These are phyloP conservation scores for Yarrowia keelungensis DNA, from an alignment of 805 yeast species.

Conservation along the genomic window DNA sequence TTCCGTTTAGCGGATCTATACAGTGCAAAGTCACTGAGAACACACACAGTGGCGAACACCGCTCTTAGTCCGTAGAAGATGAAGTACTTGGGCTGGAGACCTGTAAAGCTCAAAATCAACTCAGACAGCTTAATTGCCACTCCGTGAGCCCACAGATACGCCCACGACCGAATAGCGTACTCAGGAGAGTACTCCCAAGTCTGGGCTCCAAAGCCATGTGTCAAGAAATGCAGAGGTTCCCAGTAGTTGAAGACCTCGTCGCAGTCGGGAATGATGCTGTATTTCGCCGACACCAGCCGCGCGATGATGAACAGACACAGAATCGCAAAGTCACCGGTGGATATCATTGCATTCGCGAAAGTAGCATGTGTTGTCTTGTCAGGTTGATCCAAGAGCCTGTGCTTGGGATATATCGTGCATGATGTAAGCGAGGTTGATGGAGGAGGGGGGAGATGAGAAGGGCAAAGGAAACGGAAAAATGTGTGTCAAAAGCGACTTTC, in stretches of 20 bases:
- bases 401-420: slow-evolving; percentile 14
- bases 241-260: slow-evolving; percentile 93
- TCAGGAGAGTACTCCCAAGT: slow-evolving; percentile 97
- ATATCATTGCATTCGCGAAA: slow-evolving; percentile 10
- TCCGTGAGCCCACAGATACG: slow-evolving; percentile 64
- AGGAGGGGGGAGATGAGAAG: neutral
- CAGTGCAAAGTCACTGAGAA: slow-evolving; percentile 62
- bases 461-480: neutral
- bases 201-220: slow-evolving; percentile 86
- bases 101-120: slow-evolving; percentile 34
- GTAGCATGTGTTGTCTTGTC: slow-evolving; percentile 19
- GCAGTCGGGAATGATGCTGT: slow-evolving; percentile 83
- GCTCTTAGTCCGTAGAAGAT: slow-evolving; percentile 63
- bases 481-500: no score
- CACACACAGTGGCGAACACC: slow-evolving; percentile 53
- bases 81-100: slow-evolving; percentile 42
- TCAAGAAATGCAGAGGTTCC: slow-evolving; percentile 85
- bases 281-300: slow-evolving; percentile 54
- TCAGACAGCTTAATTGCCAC: slow-evolving; percentile 43
- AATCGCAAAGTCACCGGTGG: slow-evolving; percentile 28
- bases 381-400: neutral
- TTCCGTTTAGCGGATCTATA: slow-evolving; percentile 53
- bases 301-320: slow-evolving; percentile 45
- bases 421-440: slow-evolving; percentile 1
- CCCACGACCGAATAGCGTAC: slow-evolving; percentile 86